Percentiles rank a stretch among this genome's conserved stretches.
These are phyloP conservation scores for Umbellularia californica DNA, from an alignment of 164 flowering plant genomes.

Conservation along the genomic window DNA sequence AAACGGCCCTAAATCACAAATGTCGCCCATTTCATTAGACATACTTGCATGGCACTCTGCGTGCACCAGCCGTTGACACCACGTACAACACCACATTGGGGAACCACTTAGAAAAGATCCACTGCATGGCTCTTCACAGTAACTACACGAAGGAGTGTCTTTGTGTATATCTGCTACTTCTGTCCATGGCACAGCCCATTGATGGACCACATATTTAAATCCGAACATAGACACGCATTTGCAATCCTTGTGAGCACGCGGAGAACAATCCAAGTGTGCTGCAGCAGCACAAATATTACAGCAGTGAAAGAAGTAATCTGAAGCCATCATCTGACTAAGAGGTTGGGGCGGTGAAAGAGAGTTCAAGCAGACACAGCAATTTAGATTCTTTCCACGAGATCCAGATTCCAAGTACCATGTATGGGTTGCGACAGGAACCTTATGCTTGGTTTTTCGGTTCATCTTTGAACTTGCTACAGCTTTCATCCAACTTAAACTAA, in stretches of 20 bases:
- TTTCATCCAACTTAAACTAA: constrained; percentile 84
- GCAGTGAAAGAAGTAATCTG: constrained; percentile 64
- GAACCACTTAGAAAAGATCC: constrained; percentile 92
- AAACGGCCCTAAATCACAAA: constrained; percentile 89
- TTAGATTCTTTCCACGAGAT: constrained; percentile 72
- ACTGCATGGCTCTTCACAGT: constrained; percentile 93
- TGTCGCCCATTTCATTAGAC: constrained; percentile 77
- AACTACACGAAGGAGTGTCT: constrained; percentile 73
- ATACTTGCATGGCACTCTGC: constrained; percentile 76
- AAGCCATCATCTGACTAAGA: constrained; percentile 64
- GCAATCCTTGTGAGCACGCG: constrained; percentile 81
- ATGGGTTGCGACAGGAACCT: constrained; percentile 65
- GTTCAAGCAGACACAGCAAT: constrained; percentile 91
- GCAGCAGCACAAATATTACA: constrained; percentile 83
- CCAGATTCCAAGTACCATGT: constrained; percentile 68
- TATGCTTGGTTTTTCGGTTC: constrained; percentile 64
- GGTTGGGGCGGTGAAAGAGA: constrained; percentile 68
- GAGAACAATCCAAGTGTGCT: constrained; percentile 74
- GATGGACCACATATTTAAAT: constrained; percentile 68
- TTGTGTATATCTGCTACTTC: constrained; percentile 77
- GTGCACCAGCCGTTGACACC: constrained; percentile 98
- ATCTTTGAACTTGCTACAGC: constrained; percentile 89
- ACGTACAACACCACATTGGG: constrained; percentile 96
- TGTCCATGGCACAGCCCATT: constrained; percentile 92
- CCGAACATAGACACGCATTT: constrained; percentile 89